Percentiles rank a stretch among this genome's conserved stretches.
Evolutionary conservation across 2,329 filamentous ascomycete species (phyloP).

Genomic region (Pseudophaeomoniella oleicola): DNA sequence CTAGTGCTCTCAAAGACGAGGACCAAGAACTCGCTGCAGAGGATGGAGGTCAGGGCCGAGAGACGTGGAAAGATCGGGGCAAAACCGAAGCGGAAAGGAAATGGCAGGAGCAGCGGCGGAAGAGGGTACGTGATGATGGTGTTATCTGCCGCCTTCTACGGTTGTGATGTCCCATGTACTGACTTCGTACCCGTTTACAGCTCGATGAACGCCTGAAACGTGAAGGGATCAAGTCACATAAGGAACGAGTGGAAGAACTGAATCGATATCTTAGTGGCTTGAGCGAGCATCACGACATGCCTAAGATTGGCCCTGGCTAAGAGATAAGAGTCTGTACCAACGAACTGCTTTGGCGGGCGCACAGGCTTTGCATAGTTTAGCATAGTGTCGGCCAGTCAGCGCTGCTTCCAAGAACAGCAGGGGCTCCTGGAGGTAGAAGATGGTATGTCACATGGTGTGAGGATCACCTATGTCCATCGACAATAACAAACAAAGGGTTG

Average conservation of each 20-base stretch:
- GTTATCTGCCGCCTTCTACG: constrained; percentile 12
- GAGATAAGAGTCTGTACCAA: too few species aligned
- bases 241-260: constrained; percentile 87
- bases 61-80: constrained; percentile 16
- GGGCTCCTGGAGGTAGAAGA: too few species aligned
- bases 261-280: constrained; percentile 85
- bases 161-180: constrained; percentile 1
- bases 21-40: neutral
- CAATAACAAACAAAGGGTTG: too few species aligned
- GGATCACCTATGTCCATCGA: too few species aligned
- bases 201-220: constrained; percentile 67
- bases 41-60: constrained; percentile 18
- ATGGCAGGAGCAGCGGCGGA: constrained; percentile 67
- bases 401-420: too few species aligned
- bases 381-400: too few species aligned
- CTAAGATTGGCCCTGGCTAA: constrained; percentile 14
- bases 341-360: too few species aligned
- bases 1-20: neutral
- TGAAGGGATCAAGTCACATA: constrained; percentile 89
- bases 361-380: too few species aligned
- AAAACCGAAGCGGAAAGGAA: constrained; percentile 79
- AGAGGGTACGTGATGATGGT: constrained; percentile 67
- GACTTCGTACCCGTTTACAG: constrained; percentile 7
- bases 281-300: constrained; percentile 96
- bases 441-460: too few species aligned